Evolutionary conservation across 352 stramenopile species (phyloP).

Genomic region (Elongisporangium senticosum): DNA sequence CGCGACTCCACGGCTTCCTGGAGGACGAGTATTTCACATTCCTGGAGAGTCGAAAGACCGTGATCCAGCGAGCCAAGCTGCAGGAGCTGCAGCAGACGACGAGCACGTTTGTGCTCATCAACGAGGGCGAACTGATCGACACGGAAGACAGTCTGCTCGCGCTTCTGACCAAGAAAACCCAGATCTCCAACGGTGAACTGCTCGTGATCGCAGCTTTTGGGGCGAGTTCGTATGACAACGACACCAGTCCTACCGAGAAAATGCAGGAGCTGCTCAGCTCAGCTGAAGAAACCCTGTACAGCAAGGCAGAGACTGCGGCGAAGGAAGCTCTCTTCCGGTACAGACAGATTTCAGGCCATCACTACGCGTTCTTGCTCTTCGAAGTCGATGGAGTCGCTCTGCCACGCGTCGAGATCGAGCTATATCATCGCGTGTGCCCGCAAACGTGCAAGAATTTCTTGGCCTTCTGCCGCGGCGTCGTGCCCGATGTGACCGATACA

Average conservation of each 20-base stretch:
- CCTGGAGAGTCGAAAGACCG: constrained; percentile 21
- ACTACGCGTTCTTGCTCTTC: constrained; percentile 61
- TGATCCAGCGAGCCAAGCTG: constrained; percentile 23
- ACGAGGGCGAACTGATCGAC: constrained; percentile 37
- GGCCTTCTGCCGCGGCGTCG: constrained; percentile 51
- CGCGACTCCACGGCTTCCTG: constrained; percentile 37
- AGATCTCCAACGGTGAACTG: constrained; percentile 43
- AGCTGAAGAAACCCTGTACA: constrained; percentile 45
- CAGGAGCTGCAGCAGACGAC: constrained; percentile 21
- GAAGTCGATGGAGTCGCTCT: constrained; percentile 51
- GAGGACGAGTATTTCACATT: constrained; percentile 53
- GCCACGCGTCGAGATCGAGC: constrained; percentile 61
- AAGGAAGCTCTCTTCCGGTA: constrained; percentile 34
- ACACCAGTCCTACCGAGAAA: constrained; percentile 10
- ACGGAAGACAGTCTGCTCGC: constrained; percentile 52
- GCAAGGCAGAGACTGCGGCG: constrained; percentile 36
- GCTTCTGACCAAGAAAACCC: constrained; percentile 46
- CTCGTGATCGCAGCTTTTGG: constrained; percentile 52
- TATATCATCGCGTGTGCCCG: constrained; percentile 56
- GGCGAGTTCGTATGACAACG: constrained; percentile 9
- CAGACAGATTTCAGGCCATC: constrained; percentile 40
- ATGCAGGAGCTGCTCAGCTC: constrained; percentile 27
- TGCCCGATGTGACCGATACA: constrained; percentile 40
- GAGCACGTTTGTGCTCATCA: constrained; percentile 46
- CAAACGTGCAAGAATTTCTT: constrained; percentile 73